Base-by-base conservation (phyloP, 352 stramenopile species). In the Phytophthora fragariae region DNA sequence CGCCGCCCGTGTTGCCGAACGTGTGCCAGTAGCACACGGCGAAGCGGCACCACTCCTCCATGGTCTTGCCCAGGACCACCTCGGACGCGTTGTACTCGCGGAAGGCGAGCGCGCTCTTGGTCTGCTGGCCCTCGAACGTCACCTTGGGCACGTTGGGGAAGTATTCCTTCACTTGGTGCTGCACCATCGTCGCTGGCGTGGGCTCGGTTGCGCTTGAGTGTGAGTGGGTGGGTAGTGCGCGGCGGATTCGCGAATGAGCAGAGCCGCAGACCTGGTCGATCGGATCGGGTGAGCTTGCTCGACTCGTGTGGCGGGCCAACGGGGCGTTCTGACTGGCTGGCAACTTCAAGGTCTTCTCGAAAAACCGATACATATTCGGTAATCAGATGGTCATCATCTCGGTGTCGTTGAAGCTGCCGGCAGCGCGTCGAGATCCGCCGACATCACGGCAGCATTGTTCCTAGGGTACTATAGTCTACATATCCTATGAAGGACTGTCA, bases 51-150 rank as follows among this genome's bases (percentile, higher is more conserved):
- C 80, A 87, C 37, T 91, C 82, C 62, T 85, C 77, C 88, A 95
- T 95, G 41, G 74, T 69, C 69, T 94, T 95, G 71, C 88, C 90
- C 57, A 93, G 41, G 57, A 97, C 85, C 19, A 93, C 69, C 62
- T 94, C 81, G 31, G 86, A 75, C 12, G 87, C 72, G 75, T 94
- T 92, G 84, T 97, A 97, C 73, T 92, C 87, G 19, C 85, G 76
- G 66, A 91, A 97, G 24, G 79, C 79, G 15, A 97, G 75, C 37
- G 78, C 67, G 77, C 89, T 70, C 70, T 68, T 87, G 33, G 68
- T 73, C 19, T 69, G 64, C 14, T 70, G 54, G 19, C 85, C 86
- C 58, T 92, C 83, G 69, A 85, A 96, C 61, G 76, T 57, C 66
- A 96, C 84, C 56, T 82, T 88, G n/a, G 64, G 62, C 33, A 94